Evolutionary conservation across 352 stramenopile genomes (phyloP).

Genomic region (Phytophthora crassamura): DNA sequence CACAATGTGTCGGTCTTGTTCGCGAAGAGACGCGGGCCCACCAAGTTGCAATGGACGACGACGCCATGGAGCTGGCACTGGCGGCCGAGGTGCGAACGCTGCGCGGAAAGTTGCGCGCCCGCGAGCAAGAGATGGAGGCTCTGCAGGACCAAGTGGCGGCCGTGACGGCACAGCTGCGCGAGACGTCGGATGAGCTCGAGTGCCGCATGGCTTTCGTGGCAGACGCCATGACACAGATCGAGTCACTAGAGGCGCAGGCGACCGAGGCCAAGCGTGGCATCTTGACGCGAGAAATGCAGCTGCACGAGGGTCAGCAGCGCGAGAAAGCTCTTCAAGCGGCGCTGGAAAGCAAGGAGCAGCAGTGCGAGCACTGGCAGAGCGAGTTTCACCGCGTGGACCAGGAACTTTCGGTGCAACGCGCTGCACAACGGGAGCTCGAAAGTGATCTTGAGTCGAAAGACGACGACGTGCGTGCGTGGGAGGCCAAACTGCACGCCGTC

Average conservation of each 20-base stretch:
- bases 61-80: conserved; percentile 40
- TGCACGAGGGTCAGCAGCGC: conserved; percentile 57
- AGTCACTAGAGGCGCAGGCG: conserved; percentile 46
- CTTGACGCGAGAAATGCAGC: conserved; percentile 69
- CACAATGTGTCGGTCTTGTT: neutral
- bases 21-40: conserved; percentile 17
- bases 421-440: conserved; percentile 18
- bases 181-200: conserved; percentile 65
- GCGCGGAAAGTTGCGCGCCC: conserved; percentile 37
- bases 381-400: conserved; percentile 49
- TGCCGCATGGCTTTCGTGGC: conserved; percentile 61
- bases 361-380: conserved; percentile 59
- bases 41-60: conserved; percentile 28
- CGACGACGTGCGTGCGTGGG: conserved; percentile 48
- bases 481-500: conserved; percentile 49
- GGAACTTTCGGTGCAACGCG: conserved; percentile 27
- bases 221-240: conserved; percentile 52
- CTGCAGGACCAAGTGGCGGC: conserved; percentile 46
- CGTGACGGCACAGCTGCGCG: conserved; percentile 52
- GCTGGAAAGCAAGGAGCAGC: conserved; percentile 46
- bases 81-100: conserved; percentile 45
- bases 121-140: conserved; percentile 42
- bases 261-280: conserved; percentile 54
- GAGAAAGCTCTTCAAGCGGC: conserved; percentile 32
- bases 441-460: conserved; percentile 27